A percentile compares a stretch with the other conserved stretches of the same genome.
Evolutionary conservation across 2,329 filamentous ascomycete genomes (phyloP).

Genomic region (Cercospora sesami): DNA sequence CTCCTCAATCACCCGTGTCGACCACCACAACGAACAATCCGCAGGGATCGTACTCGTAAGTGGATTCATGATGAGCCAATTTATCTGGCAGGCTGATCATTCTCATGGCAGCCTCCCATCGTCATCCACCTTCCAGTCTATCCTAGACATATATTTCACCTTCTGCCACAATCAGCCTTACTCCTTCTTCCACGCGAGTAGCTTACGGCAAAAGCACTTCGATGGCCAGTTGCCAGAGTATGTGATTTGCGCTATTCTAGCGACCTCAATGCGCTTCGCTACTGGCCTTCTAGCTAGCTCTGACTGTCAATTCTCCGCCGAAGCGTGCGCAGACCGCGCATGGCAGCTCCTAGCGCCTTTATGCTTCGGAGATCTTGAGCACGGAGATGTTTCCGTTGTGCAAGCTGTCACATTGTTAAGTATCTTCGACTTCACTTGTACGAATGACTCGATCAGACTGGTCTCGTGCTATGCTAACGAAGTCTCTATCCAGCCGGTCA

Average conservation of each 20-base stretch:
- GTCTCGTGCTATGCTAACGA: background rate
- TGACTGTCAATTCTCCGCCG: background rate
- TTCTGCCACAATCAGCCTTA: conserved; percentile 8
- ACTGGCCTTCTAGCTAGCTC: background rate
- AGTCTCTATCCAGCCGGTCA: background rate
- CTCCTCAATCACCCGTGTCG: background rate
- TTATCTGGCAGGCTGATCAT: background rate
- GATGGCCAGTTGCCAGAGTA: background rate
- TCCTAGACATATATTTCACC: conserved; percentile 3
- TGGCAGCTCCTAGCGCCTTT: background rate
- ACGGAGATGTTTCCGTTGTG: background rate
- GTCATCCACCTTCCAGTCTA: background rate
- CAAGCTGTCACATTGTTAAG: background rate
- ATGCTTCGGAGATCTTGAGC: background rate
- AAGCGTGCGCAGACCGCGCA: background rate
- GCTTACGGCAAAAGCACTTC: background rate
- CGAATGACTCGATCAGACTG: background rate
- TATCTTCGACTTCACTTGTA: background rate
- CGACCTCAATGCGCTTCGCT: background rate
- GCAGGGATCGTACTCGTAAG: background rate
- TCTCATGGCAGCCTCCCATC: background rate
- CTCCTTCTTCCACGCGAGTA: conserved; percentile 6
- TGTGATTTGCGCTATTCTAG: background rate
- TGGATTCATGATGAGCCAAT: background rate
- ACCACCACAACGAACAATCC: background rate